Conservation (phyloP, 345 rosid species). For the rapeseed (Brassica napus) region Da-Ae NC_063440.1:1878501-1879000, state of each 20-base stretch:
- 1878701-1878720: constrained; percentile 15
- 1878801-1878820: constrained; percentile 11
- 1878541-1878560: constrained; percentile 87
- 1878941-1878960: constrained; percentile 33
- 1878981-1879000: not conserved
- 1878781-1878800: constrained; percentile 6
- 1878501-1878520: constrained; percentile 48
- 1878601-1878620: constrained; percentile 23
- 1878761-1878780: constrained; percentile 7
- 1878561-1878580: constrained; percentile 90
- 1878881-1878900: not conserved
- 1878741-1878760: constrained; percentile 19
- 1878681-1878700: not conserved
- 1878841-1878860: not conserved
- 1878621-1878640: not conserved
- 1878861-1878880: constrained; percentile 27
- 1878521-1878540: constrained; percentile 64
- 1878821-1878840: constrained; percentile 33
- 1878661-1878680: constrained; percentile 22
- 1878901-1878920: constrained; percentile 23
- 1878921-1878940: constrained; percentile 28
- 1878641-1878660: not conserved
- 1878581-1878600: constrained; percentile 19
- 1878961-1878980: constrained; percentile 19
- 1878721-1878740: constrained; percentile 20